Base-by-base conservation (phyloP, 2,329 filamentous ascomycete genomes). In the Paraphoma chrysanthemicola region DNA sequence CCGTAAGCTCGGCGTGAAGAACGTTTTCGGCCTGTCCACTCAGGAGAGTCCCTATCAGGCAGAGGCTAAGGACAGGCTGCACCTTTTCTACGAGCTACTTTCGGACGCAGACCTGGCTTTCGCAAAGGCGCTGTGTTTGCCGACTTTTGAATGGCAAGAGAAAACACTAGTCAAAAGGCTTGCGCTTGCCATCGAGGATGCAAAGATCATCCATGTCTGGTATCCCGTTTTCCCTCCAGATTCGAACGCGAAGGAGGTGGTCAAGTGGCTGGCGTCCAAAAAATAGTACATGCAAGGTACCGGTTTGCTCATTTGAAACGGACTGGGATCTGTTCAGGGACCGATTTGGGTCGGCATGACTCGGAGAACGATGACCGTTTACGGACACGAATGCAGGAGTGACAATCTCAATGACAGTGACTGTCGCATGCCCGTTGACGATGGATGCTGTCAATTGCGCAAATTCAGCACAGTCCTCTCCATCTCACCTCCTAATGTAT, bases 141-240 rank as follows among this genome's bases (percentile, higher is more conserved):
- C 76, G 42, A 76, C 72, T 4, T 77, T 81, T 51, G 73, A 78
- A 12, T 81, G 73, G 70, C 56, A 78, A 50, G 73, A 72, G 4
- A 67, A 62, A 51, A 71, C 56, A 45, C 54, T 80, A 44, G 71
- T 76, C 43, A 79, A 77, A 62, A 65, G 78, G 36, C 60, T 80
- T 51, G 74, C 71, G 45, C 59, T 81, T 54, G 76, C 74, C 9
- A 59, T 80, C 23, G 62, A 77, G 52, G 70, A 79, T 59, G 78
- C 78, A 6, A 75, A 66, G 61, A 70, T 81, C 36, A 58, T 74
- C 44, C 77, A 76, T 59, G 72, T 78, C 16, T 80, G 73, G 69
- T 81, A 80, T 70, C 78, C 76, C n/a, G 77, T 80, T 7, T 80
- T 60, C 75, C 59, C 78, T 48, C 76, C 79, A 14, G 71, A 79